phyloP scores from a whole-genome alignment of 2,329 filamentous ascomycete species.

The Diaporthe eres region DNA sequence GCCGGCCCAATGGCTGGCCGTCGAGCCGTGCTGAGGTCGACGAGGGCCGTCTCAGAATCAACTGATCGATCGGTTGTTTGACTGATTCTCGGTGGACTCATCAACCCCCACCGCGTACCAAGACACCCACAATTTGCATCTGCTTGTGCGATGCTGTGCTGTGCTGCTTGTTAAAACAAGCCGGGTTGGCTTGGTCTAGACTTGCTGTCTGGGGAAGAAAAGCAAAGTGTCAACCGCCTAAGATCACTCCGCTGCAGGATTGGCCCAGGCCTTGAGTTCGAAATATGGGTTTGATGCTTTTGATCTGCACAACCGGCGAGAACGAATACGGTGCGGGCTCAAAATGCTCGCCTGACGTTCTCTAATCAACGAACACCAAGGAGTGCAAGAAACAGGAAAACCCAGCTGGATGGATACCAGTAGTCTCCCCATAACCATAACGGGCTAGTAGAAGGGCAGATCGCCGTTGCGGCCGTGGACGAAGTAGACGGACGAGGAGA shows the following conservation, averaged over 20 bases:
- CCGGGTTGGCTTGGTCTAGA: background rate
- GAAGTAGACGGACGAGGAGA: background rate
- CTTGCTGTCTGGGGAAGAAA: background rate
- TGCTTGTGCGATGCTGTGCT: background rate
- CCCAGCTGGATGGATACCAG: background rate
- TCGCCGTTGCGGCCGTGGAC: background rate
- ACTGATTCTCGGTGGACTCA: background rate
- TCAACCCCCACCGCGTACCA: background rate
- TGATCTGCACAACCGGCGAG: background rate
- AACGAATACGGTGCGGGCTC: too few relatives aligned
- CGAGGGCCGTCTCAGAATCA: background rate
- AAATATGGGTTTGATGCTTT: background rate
- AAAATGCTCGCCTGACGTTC: background rate
- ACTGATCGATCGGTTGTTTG: slow-evolving; percentile 12
- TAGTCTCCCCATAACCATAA: background rate
- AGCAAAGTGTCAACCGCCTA: background rate
- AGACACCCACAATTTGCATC: background rate
- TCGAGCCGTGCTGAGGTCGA: background rate
- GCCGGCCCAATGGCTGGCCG: slow-evolving; percentile 9
- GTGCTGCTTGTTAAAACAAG: background rate
- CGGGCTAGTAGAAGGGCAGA: background rate
- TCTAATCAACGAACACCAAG: background rate
- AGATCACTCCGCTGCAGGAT: background rate
- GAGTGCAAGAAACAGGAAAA: background rate
- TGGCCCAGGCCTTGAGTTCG: slow-evolving; percentile 13